Percentiles rank a stretch among this genome's conserved stretches.
These are phyloP conservation scores for Scenedesmus sp. DNA, from an alignment of 163 green algal genomes.

Conservation along the genomic window DNA sequence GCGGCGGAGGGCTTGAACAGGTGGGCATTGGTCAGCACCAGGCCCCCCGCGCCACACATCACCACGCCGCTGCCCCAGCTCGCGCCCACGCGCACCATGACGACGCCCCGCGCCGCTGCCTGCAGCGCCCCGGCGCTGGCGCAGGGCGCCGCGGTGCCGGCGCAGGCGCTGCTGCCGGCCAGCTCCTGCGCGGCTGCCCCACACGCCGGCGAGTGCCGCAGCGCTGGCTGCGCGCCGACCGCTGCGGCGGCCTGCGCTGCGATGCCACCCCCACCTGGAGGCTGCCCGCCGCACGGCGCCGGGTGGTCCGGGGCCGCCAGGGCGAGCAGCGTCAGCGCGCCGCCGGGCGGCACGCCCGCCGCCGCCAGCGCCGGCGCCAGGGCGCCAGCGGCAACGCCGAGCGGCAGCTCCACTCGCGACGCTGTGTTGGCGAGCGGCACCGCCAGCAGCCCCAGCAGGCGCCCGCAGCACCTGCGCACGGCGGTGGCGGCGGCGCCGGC, in stretches of 20 bases:
- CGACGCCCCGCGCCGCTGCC: conserved; percentile 42
- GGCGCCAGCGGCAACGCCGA: conserved; percentile 2
- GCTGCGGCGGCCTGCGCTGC: no score
- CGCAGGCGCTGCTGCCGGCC: conserved; percentile 21
- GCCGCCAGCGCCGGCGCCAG: conserved; percentile 1
- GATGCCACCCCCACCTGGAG: no score
- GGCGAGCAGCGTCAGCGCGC: no score
- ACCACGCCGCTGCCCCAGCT: conserved; percentile 72
- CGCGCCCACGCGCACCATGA: conserved; percentile 52
- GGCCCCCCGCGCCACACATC: conserved; percentile 47
- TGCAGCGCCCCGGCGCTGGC: neutral
- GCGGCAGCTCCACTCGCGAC: conserved; percentile 22
- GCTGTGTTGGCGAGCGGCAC: conserved; percentile 19
- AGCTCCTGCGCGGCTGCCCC: neutral
- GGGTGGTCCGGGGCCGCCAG: no score
- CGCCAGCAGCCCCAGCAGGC: conserved; percentile 17
- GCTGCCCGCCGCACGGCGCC: no score
- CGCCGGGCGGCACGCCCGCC: no score
- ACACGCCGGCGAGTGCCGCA: no score
- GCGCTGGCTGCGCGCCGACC: no score
- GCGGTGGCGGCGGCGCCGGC: conserved; percentile 5
- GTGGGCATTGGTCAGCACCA: conserved; percentile 83
- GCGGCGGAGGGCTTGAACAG: conserved; percentile 48
- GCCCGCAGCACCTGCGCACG: conserved; percentile 16
- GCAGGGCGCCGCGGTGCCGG: neutral